Conservation (phyloP, 306 rosid species). For the Vachellia pachyceras region DNA sequence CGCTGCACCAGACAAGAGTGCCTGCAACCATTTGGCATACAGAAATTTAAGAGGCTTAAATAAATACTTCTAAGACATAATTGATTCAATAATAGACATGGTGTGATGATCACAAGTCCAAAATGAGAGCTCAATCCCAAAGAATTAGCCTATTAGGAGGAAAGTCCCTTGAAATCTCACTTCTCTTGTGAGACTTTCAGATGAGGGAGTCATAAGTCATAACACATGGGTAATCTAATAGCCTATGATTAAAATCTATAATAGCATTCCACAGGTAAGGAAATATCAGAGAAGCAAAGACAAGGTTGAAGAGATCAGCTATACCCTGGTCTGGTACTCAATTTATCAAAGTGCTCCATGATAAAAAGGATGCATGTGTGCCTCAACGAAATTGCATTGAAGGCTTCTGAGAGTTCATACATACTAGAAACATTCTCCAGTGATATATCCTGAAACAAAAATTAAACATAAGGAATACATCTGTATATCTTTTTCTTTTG, state of each 20-base stretch:
- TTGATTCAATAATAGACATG: neutral
- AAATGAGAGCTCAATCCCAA: no score
- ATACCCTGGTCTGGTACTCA: constrained; percentile 91
- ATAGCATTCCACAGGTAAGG: constrained; percentile 3
- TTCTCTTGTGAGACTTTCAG: no score
- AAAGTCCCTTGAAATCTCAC: no score
- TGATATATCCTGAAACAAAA: constrained; percentile 77
- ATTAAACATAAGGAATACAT: constrained; percentile 30
- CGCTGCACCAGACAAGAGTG: constrained; percentile 74
- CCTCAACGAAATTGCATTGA: constrained; percentile 89
- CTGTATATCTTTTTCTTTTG: constrained; percentile 16
- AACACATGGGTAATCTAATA: neutral
- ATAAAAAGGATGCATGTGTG: constrained; percentile 89
- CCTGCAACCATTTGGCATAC: constrained; percentile 64
- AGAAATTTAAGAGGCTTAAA: constrained; percentile 37
- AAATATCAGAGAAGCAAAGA: constrained; percentile 10
- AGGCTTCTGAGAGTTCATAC: constrained; percentile 99
- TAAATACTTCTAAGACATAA: constrained; percentile 9
- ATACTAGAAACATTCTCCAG: constrained; percentile 85
- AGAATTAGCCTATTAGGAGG: no score
- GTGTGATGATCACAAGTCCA: no score
- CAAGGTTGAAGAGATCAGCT: constrained; percentile 40
- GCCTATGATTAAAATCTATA: neutral
- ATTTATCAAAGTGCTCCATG: constrained; percentile 88
- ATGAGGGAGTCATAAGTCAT: no score